Conservation (phyloP, 495 filamentous ascomycete species). For the Lasiosphaeriaceae sp. region DNA sequence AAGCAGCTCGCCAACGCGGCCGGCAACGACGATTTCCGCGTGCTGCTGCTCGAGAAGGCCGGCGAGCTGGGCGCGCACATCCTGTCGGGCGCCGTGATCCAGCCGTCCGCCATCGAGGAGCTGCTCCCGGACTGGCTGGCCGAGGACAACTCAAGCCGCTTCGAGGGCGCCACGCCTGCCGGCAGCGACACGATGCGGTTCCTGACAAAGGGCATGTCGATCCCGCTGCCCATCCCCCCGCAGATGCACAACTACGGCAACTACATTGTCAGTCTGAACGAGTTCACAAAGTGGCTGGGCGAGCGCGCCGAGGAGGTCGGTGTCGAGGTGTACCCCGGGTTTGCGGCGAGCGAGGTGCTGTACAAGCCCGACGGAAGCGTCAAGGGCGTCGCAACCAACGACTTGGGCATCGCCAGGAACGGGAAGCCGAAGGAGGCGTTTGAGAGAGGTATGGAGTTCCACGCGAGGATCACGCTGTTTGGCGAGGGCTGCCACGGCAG, state of each 20-base stretch:
- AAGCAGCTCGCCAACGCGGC: slow-evolving; percentile 94
- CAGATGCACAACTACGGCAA: slow-evolving; percentile 99
- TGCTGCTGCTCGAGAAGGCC: slow-evolving; percentile 91
- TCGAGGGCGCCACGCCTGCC: slow-evolving; percentile 78
- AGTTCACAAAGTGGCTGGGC: slow-evolving; percentile 90
- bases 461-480: slow-evolving; percentile 89
- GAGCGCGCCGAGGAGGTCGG: slow-evolving; percentile 93
- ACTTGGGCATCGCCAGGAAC: slow-evolving; percentile 75
- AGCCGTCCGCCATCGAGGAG: slow-evolving; percentile 85
- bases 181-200: slow-evolving; percentile 87
- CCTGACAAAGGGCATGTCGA: slow-evolving; percentile 74
- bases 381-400: slow-evolving; percentile 93
- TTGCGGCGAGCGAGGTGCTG: slow-evolving; percentile 89
- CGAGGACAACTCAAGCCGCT: slow-evolving; percentile 79
- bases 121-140: slow-evolving; percentile 91
- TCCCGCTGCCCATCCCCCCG: slow-evolving; percentile 81
- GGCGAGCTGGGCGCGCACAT: slow-evolving; percentile 94
- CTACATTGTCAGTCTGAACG: slow-evolving; percentile 92
- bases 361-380: slow-evolving; percentile 85
- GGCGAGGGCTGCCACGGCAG: slow-evolving; percentile 96
- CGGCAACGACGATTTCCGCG: slow-evolving; percentile 94
- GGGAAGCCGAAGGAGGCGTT: slow-evolving; percentile 89
- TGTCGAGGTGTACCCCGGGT: slow-evolving; percentile 98
- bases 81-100: slow-evolving; percentile 90
- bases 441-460: slow-evolving; percentile 97